Evolutionary conservation across 2,329 filamentous ascomycete species (phyloP), one percentile per base, ranked within the genome.

Genomic region (Colletotrichum graminicola): DNA sequence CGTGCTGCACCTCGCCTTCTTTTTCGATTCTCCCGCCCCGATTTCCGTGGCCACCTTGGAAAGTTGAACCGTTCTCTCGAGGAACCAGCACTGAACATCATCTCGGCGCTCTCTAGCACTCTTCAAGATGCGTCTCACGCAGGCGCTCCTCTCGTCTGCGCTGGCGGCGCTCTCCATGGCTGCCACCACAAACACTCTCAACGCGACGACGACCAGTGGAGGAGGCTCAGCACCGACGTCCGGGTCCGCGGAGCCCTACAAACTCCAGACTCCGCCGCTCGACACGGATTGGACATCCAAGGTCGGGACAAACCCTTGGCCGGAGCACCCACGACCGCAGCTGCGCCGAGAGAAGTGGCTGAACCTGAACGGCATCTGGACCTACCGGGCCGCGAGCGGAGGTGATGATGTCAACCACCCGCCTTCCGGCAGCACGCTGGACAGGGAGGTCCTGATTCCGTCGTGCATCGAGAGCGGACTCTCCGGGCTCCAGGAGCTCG

Each of bases 351-450:
- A 86, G 5, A 80, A 86, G 3, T 90, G 88, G 88, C 80, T 86
- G 76, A 88, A 82, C 55, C 80, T 90, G 7, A 90, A 90, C 68
- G 88, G 88, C 0, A 83, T 90, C 5, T 90, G 88, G 88, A 86
- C 84, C 2, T 90, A 84, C 76, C 81, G 82, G 51, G 79, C 79
- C 2, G 81, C 81, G n/a, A 41, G 47, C 21, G 47, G 73, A 63
- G 45, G 41, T 6, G 73, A 77, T 14, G 69, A 72, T n/a, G 69
- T 72, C 16, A 72, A 68, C 32, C 57, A 69, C 45, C 69, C 72
- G 75, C 32, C 74, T 76, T 0, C 78, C 77, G 0, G 36, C 66
- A 4, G 78, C 43, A 75, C 76, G 14, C 79, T 84, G 1, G 75
- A 76, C 14, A 71, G 79, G 7, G 83, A 87, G 59, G 81, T 86